Percentiles rank a stretch among this genome's conserved stretches.
phyloP scores from a whole-genome alignment of 495 filamentous ascomycete species.

The Lichenothelia convexa region DNA sequence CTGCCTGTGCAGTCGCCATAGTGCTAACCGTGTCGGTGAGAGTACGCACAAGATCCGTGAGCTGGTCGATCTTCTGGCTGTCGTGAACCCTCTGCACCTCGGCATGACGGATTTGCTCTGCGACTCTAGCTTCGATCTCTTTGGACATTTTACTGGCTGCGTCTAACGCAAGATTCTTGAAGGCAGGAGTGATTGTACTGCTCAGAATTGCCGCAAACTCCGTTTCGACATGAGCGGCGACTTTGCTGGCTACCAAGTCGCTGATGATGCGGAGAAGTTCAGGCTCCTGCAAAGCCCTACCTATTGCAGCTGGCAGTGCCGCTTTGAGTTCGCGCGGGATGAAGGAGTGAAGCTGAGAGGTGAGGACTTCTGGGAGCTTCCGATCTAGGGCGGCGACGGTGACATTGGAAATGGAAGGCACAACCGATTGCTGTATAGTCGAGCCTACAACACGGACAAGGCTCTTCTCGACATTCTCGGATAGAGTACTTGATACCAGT shows the following conservation, averaged over 20 bases:
- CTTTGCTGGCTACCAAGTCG: slow-evolving; percentile 46
- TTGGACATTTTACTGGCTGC: slow-evolving; percentile 38
- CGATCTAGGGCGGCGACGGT: slow-evolving; percentile 31
- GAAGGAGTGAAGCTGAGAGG: slow-evolving; percentile 27
- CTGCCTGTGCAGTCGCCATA: slow-evolving; percentile 46
- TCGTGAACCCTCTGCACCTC: slow-evolving; percentile 56
- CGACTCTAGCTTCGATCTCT: slow-evolving; percentile 47
- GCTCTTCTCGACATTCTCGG: slow-evolving; percentile 74
- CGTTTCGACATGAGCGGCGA: slow-evolving; percentile 47
- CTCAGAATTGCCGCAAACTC: slow-evolving; percentile 45
- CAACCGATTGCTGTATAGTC: slow-evolving; percentile 45
- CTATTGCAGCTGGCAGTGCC: slow-evolving; percentile 35
- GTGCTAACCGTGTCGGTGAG: slow-evolving; percentile 54
- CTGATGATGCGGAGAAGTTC: slow-evolving; percentile 50
- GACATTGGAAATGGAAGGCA: slow-evolving; percentile 31
- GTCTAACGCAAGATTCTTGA: slow-evolving; percentile 41
- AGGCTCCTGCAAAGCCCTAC: slow-evolving; percentile 46
- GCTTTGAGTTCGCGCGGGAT: slow-evolving; percentile 37
- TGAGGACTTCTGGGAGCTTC: slow-evolving; percentile 36
- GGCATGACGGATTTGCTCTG: slow-evolving; percentile 41
- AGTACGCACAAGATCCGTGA: slow-evolving; percentile 50
- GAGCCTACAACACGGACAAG: slow-evolving; percentile 49
- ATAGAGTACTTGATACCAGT: slow-evolving; percentile 70
- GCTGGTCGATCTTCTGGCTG: slow-evolving; percentile 61
- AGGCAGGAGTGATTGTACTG: slow-evolving; percentile 40